Conservation (phyloP, 257 asterid species). For the Fraxinus cuspidata region DNA sequence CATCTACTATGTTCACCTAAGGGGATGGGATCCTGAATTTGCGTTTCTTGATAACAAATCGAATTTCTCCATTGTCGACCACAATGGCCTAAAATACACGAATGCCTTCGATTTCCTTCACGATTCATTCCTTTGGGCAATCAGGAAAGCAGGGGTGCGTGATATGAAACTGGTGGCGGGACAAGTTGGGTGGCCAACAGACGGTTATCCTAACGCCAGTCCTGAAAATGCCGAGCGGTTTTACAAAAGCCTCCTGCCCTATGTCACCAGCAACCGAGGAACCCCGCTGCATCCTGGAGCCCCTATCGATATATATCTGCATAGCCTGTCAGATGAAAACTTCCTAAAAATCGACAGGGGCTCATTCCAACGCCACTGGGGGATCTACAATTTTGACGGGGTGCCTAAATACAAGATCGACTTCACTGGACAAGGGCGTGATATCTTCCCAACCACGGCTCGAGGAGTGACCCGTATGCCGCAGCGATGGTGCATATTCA, state of each 20-base stretch:
- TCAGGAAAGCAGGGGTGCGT: slow-evolving; percentile 40
- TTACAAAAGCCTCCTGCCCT: slow-evolving; percentile 34
- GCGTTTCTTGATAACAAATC: slow-evolving; percentile 41
- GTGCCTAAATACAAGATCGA: slow-evolving; percentile 59
- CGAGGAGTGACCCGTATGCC: slow-evolving; percentile 39
- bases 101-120: slow-evolving; percentile 46
- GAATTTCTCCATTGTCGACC: slow-evolving; percentile 23
- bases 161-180: slow-evolving; percentile 35
- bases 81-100: slow-evolving; percentile 26
- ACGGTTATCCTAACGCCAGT: slow-evolving; percentile 39
- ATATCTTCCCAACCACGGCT: slow-evolving; percentile 40
- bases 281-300: slow-evolving; percentile 44
- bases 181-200: slow-evolving; percentile 75
- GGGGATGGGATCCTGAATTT: slow-evolving; percentile 28
- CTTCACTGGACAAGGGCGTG: slow-evolving; percentile 37
- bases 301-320: slow-evolving; percentile 36
- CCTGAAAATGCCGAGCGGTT: slow-evolving; percentile 37
- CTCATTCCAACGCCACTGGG: slow-evolving; percentile 56
- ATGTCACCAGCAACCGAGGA: slow-evolving; percentile 34
- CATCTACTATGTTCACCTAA: slow-evolving; percentile 25
- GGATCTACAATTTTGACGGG: slow-evolving; percentile 49
- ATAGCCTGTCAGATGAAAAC: slow-evolving; percentile 48
- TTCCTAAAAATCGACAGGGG: neutral
- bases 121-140: slow-evolving; percentile 40
- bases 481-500: slow-evolving; percentile 38